Evolutionary conservation across 257 asterid species (phyloP), one percentile per base, ranked within the genome.

Genomic region (Cynanchum wilfordii): DNA sequence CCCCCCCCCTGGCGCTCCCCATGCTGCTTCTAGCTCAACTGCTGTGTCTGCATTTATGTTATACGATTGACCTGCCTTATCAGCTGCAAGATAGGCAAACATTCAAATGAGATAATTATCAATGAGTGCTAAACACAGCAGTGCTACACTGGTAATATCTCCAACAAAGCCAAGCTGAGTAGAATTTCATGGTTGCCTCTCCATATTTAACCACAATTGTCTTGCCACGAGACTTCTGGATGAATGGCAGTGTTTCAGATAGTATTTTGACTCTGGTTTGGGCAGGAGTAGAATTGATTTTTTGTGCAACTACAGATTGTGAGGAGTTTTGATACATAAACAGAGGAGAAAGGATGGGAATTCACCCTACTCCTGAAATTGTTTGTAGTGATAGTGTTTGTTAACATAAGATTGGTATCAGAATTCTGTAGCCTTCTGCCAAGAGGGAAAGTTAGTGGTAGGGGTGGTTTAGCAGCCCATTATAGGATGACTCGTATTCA

Each of bases 181-280:
- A 8, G 97, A 60, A 24, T 71, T 86, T 89, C 96, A 86, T 89
- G 2, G 94, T 94, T 4, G 97, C 97, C 29, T 96, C 97, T 54
- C 97, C 97, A 60, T 87, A 91, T 79, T 91, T 91, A 7, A 91
- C 97, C 0, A 91, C 96, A 68, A 91, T 82, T 11, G 97, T 91
- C 84, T 91, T 91, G 58, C 93, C 93, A 16, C 85, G 87, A 70
- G 86, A 89, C 79, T 78, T 89, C 36, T 91, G 96, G 73, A 89
- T 91, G 50, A 86, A 91, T 67, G 95, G 96, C 42, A 89, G 72
- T 19, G 95, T 96, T 79, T 91, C 95, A 1, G 97, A 87, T 30
- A 91, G 81, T 71, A 87, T 89, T 78, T 84, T 77, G 69, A 91
- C 96, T 52, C 92, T 83, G 73, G 84, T 76, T 72, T 86, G 86